These are phyloP conservation scores for Pichia sp. DNA, from an alignment of 1,139 yeast species.

Conservation along the genomic window DNA sequence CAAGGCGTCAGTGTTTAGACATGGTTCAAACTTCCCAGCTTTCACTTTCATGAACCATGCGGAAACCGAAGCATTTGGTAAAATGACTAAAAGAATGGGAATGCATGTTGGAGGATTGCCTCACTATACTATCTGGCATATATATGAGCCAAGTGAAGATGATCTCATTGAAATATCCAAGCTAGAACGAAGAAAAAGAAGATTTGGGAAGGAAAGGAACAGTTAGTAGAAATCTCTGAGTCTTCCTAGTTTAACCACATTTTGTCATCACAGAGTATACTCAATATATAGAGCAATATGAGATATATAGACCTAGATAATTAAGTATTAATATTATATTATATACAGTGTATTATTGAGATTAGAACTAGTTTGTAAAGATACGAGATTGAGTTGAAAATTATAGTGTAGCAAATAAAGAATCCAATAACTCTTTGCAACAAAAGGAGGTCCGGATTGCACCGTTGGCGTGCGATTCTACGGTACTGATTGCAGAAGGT, in stretches of 20 bases:
- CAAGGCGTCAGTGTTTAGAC: slow-evolving; percentile 71
- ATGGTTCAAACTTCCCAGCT: slow-evolving; percentile 82
- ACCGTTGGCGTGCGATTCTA: too few species aligned
- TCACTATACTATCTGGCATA: slow-evolving; percentile 83
- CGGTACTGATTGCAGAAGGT: too few species aligned
- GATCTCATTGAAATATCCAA: slow-evolving; percentile 71
- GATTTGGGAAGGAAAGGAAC: slow-evolving; percentile 15
- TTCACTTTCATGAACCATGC: slow-evolving; percentile 85
- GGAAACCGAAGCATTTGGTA: slow-evolving; percentile 88
- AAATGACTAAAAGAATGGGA: slow-evolving; percentile 76
- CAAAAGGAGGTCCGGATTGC: too few species aligned
- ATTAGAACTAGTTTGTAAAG: background rate
- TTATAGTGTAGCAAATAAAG: background rate
- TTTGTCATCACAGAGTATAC: background rate
- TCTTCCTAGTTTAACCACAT: background rate
- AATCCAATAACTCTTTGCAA: background rate
- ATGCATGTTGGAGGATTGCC: slow-evolving; percentile 79
- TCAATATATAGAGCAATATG: background rate
- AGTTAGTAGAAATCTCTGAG: background rate
- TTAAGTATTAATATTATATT: too few species aligned
- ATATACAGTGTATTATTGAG: background rate
- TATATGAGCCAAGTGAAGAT: slow-evolving; percentile 86
- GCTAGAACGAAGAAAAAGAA: slow-evolving; percentile 64
- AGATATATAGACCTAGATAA: background rate
- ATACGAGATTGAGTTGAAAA: background rate